Evolutionary conservation across 2,329 filamentous ascomycete species (phyloP).

Genomic region (Colletotrichum nymphaeae): DNA sequence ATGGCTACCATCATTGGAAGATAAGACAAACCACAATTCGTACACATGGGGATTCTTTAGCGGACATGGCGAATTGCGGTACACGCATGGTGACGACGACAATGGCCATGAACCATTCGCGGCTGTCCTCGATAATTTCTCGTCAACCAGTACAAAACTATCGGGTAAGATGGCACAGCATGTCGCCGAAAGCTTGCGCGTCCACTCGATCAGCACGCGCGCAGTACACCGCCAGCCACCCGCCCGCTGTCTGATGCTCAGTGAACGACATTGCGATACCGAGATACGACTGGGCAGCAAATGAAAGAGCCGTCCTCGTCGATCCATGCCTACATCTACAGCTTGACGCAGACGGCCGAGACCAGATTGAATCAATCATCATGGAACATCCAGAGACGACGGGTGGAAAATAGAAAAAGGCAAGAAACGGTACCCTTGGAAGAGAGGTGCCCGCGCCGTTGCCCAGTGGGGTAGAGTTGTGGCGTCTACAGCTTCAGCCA

Average conservation of each 20-base stretch:
- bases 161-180: slow-evolving; percentile 13
- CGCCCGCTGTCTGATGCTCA: background rate
- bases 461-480: background rate
- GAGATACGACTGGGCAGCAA: background rate
- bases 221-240: background rate
- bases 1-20: background rate
- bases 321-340: background rate
- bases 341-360: background rate
- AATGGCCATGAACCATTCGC: background rate
- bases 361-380: background rate
- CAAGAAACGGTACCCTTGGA: background rate
- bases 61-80: background rate
- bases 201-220: slow-evolving; percentile 4
- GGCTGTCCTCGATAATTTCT: background rate
- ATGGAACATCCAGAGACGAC: background rate
- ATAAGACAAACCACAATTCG: background rate
- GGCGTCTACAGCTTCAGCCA: slow-evolving; percentile 14
- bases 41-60: background rate
- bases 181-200: slow-evolving; percentile 27
- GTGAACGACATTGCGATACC: background rate
- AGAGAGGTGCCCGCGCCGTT: background rate
- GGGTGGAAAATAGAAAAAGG: background rate
- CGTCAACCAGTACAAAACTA: background rate
- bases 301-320: background rate
- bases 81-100: slow-evolving; percentile 19